Conservation (phyloP, 805 yeast genomes). For the Metschnikowia lochheadii region DNA sequence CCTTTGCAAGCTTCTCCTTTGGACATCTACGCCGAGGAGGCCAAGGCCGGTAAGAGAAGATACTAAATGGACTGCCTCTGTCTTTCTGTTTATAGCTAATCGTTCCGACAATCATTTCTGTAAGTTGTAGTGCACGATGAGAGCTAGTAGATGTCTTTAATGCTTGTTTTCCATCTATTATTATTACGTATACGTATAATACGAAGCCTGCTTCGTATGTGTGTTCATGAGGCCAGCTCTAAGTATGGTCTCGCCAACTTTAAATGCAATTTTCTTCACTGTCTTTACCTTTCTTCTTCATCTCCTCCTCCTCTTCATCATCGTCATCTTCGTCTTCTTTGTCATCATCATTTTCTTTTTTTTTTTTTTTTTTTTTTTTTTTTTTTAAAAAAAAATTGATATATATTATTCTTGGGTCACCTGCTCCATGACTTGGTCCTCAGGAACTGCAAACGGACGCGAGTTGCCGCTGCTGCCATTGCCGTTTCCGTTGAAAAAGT, state of each 20-base stretch:
- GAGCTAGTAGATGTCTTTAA: background rate
- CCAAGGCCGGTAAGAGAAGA: conserved; percentile 64
- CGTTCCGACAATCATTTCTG: background rate
- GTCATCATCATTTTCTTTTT: background rate
- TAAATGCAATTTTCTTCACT: background rate
- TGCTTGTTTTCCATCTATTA: background rate
- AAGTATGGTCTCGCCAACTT: background rate
- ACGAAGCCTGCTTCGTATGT: conserved; percentile 1
- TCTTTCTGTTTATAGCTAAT: conserved; percentile 4
- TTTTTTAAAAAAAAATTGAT: conserved; percentile 7
- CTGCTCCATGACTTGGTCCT: conserved; percentile 66
- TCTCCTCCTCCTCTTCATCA: background rate
- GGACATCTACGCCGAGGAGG: conserved; percentile 87
- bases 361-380: conserved; percentile 13
- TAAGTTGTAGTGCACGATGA: too few species aligned
- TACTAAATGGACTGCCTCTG: conserved; percentile 42
- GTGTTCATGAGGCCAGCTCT: background rate
- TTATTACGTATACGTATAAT: background rate
- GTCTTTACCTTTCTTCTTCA: background rate
- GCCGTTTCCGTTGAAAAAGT: conserved; percentile 16
- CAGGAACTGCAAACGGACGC: conserved; percentile 75
- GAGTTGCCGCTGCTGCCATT: conserved; percentile 22
- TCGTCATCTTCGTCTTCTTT: too few species aligned
- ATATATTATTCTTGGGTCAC: conserved; percentile 40
- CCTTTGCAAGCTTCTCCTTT: conserved; percentile 88